A percentile compares a stretch with the other conserved stretches of the same genome.
These are phyloP conservation scores for Mollisia scopiformis DNA, from an alignment of 2,329 filamentous ascomycete species.

Conservation along the genomic window DNA sequence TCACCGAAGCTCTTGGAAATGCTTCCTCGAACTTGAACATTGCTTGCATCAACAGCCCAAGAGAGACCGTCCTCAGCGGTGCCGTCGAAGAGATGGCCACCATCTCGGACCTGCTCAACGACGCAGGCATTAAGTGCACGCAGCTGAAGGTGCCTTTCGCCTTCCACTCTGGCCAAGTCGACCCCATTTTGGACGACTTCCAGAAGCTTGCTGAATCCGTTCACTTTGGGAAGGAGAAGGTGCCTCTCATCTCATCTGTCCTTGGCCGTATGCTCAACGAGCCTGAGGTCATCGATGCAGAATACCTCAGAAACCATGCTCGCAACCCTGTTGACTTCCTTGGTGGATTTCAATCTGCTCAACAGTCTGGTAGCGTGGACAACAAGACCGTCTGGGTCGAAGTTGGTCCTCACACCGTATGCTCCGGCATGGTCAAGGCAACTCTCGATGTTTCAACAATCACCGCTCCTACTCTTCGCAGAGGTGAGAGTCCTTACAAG, in stretches of 20 bases:
- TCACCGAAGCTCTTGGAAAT: conserved; percentile 54
- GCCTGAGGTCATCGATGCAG: conserved; percentile 56
- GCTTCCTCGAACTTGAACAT: conserved; percentile 43
- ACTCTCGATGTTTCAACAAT: conserved; percentile 58
- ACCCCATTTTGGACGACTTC: conserved; percentile 64
- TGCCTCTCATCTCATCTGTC: conserved; percentile 71
- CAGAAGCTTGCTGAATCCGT: conserved; percentile 55
- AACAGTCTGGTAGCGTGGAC: conserved; percentile 8
- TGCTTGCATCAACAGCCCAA: conserved; percentile 76
- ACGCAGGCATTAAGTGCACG: conserved; percentile 60
- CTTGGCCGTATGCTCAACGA: conserved; percentile 61
- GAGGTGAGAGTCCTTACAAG: conserved; percentile 65
- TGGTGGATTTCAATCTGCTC: conserved; percentile 61
- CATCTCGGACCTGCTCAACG: conserved; percentile 50
- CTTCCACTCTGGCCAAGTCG: conserved; percentile 68
- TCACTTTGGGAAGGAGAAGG: conserved; percentile 55
- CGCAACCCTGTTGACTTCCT: conserved; percentile 73
- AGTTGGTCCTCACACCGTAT: conserved; percentile 74
- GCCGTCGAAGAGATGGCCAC: conserved; percentile 56
- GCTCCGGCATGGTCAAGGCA: conserved; percentile 68
- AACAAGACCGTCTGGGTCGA: conserved; percentile 67
- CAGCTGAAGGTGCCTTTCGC: conserved; percentile 68
- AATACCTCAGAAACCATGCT: conserved; percentile 67
- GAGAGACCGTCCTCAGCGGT: conserved; percentile 74
- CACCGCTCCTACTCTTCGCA: conserved; percentile 62